These are phyloP conservation scores for Colletotrichum lini DNA, from an alignment of 2,329 filamentous ascomycete genomes.

Conservation along the genomic window DNA sequence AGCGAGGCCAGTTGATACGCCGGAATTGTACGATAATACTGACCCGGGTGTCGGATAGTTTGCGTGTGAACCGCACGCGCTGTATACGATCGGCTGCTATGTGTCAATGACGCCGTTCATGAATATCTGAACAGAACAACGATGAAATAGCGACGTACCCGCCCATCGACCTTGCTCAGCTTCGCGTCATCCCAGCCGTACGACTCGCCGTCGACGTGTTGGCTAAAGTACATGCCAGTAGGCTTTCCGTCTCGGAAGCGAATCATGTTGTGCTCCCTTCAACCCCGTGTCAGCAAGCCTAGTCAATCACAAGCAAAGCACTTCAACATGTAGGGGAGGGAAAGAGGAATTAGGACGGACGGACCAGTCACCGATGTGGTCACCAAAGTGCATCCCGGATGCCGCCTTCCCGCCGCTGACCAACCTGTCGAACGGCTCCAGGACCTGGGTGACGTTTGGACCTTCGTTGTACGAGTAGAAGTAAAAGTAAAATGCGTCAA, in stretches of 20 bases:
- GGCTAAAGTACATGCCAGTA: conserved; percentile 49
- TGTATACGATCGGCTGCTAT: conserved; percentile 52
- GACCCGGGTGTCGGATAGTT: conserved; percentile 52
- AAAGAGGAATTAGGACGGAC: background rate
- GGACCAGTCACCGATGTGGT: conserved; percentile 49
- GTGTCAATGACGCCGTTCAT: background rate
- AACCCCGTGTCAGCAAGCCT: background rate
- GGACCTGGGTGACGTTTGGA: conserved; percentile 50
- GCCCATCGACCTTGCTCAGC: conserved; percentile 45
- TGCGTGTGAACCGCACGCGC: conserved; percentile 53
- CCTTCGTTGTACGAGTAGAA: conserved; percentile 54
- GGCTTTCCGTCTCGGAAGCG: conserved; percentile 49
- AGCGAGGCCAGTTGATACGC: background rate
- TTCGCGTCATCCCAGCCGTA: conserved; percentile 49
- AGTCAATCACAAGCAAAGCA: too few relatives aligned
- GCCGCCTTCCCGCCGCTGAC: conserved; percentile 40
- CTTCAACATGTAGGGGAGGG: too few relatives aligned
- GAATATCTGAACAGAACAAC: background rate
- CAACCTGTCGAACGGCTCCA: conserved; percentile 48
- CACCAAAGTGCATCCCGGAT: conserved; percentile 48
- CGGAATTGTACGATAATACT: background rate
- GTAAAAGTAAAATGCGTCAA: conserved; percentile 54
- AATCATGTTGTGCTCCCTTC: conserved; percentile 52
- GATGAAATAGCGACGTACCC: conserved; percentile 43
- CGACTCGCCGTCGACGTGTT: conserved; percentile 47